Evolutionary conservation across 2,329 filamentous ascomycete species (phyloP).

Genomic region (Aspergillus sp.): DNA sequence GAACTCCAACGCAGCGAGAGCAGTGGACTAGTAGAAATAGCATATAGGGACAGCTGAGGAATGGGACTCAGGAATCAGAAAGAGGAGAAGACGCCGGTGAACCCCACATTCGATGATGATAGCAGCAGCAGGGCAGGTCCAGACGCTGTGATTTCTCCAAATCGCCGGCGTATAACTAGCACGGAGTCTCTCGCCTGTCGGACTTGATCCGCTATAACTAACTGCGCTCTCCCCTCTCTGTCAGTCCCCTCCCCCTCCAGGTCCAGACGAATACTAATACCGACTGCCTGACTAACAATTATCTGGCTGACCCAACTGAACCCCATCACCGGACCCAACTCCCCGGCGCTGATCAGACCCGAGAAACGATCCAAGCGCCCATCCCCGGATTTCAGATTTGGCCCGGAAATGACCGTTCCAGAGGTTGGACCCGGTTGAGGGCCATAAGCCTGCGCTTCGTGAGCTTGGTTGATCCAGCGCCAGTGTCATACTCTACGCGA

Average conservation of each 20-base stretch:
- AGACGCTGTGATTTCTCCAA: constrained; percentile 10
- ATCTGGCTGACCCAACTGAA: neutral
- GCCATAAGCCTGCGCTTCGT: no score
- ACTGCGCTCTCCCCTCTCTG: neutral
- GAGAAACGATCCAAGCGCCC: neutral
- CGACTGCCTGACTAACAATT: neutral
- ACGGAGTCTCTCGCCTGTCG: constrained; percentile 10
- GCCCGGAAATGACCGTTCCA: neutral
- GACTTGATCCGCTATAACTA: constrained; percentile 18
- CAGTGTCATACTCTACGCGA: no score
- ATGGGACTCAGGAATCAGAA: neutral
- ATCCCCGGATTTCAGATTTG: neutral
- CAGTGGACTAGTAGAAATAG: neutral
- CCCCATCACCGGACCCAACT: neutral
- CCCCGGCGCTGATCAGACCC: constrained; percentile 1
- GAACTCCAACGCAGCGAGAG: constrained; percentile 1
- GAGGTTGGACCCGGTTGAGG: no score
- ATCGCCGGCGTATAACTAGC: constrained; percentile 4
- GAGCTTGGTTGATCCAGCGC: no score
- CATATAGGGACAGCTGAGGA: neutral
- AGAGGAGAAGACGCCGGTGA: constrained; percentile 7
- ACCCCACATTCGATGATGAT: constrained; percentile 10
- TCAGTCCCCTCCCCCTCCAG: neutral
- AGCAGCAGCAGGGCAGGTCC: neutral
- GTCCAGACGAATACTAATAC: neutral